A percentile compares a stretch with the other conserved stretches of the same genome.
These are phyloP conservation scores for Ogataea siamensis DNA, from an alignment of 805 yeast genomes.

Conservation along the genomic window DNA sequence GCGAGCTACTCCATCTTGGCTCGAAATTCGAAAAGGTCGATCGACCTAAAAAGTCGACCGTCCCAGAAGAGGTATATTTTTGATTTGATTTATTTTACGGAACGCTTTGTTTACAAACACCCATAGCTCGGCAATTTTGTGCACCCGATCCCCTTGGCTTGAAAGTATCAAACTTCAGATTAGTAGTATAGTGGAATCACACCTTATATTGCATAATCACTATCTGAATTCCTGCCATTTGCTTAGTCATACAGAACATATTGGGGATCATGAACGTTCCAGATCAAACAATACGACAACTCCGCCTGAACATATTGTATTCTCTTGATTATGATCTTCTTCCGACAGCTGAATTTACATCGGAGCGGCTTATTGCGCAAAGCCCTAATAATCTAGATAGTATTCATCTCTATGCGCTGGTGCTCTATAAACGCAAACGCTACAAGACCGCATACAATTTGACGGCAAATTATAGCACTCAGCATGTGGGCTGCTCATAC, in stretches of 20 bases:
- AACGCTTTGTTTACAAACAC: slow-evolving; percentile 16
- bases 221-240: slow-evolving; percentile 3
- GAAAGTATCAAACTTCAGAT: too few species aligned
- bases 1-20: not conserved
- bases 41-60: slow-evolving; percentile 7
- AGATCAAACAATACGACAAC: slow-evolving; percentile 33
- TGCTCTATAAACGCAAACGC: slow-evolving; percentile 56
- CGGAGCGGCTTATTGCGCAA: slow-evolving; percentile 75
- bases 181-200: not conserved
- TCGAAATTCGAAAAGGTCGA: not conserved
- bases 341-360: slow-evolving; percentile 79
- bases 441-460: slow-evolving; percentile 61
- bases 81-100: slow-evolving; percentile 5
- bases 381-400: slow-evolving; percentile 56
- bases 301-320: slow-evolving; percentile 62
- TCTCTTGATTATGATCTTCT: slow-evolving; percentile 68
- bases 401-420: slow-evolving; percentile 65
- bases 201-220: not conserved
- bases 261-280: slow-evolving; percentile 21
- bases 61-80: slow-evolving; percentile 2
- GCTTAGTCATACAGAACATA: slow-evolving; percentile 4
- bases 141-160: not conserved
- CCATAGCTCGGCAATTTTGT: not conserved
- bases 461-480: slow-evolving; percentile 37
- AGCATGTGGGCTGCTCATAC: slow-evolving; percentile 74